Conservation (phyloP, 108 stramenopile species). For the Epithemia pelagica region DNA sequence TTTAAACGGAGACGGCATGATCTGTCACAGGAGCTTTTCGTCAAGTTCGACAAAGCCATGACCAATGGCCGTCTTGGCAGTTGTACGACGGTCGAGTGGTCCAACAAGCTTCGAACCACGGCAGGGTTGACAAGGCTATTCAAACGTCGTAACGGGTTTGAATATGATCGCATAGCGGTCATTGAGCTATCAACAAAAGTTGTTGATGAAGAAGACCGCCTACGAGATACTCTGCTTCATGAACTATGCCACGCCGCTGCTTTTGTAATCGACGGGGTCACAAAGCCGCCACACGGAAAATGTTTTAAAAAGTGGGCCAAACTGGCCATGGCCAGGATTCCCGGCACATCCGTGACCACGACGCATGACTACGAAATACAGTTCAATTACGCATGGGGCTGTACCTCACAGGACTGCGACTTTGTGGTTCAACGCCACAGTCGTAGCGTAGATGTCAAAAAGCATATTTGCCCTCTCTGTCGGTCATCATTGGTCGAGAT, state of each 20-base stretch:
- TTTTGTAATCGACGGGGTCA: conserved; percentile 81
- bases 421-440: conserved; percentile 62
- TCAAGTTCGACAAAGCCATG: conserved; percentile 42
- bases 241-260: conserved; percentile 94
- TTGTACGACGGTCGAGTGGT: conserved; percentile 62
- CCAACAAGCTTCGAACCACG: conserved; percentile 68
- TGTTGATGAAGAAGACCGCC: conserved; percentile 56
- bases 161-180: conserved; percentile 25
- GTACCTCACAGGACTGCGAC: conserved; percentile 38
- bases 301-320: conserved; percentile 84
- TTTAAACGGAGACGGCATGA: conserved; percentile 50
- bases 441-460: conserved; percentile 44
- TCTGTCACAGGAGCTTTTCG: conserved; percentile 32
- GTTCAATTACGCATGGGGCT: conserved; percentile 77
- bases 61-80: conserved; percentile 35
- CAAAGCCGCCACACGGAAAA: conserved; percentile 81
- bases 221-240: conserved; percentile 85
- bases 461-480: conserved; percentile 68
- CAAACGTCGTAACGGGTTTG: background rate
- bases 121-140: conserved; percentile 77
- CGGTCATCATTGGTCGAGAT: conserved; percentile 58
- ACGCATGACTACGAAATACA: conserved; percentile 74
- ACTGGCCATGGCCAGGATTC: conserved; percentile 49
- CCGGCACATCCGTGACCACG: conserved; percentile 66
- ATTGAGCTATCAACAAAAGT: conserved; percentile 91